phyloP scores from a whole-genome alignment of 257 asterid species.

The Solanum ossicruentum region DNA sequence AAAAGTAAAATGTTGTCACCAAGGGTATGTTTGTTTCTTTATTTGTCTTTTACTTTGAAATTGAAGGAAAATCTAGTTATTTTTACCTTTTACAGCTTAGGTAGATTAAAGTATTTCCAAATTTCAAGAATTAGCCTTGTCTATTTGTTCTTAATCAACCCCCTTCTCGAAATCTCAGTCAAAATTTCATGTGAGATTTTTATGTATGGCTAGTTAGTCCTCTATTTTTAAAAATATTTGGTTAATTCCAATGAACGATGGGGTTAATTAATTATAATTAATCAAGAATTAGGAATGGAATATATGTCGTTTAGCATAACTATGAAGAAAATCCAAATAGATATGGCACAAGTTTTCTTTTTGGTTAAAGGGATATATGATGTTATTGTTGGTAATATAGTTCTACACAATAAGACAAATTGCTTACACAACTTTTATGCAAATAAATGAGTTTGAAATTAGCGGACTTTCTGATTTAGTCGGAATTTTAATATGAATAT shows the following conservation, averaged over 20 bases:
- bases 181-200: constrained; percentile 2
- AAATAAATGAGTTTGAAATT: not conserved
- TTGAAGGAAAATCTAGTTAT: not conserved
- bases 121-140: constrained; percentile 14
- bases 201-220: not conserved
- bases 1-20: constrained; percentile 69
- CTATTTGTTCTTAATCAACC: not conserved
- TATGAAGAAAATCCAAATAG: not conserved
- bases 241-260: not conserved
- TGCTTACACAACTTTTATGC: not conserved
- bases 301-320: constrained; percentile 14
- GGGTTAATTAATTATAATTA: not conserved
- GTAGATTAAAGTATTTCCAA: not conserved
- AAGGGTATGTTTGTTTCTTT: constrained; percentile 51
- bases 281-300: constrained; percentile 34
- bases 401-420: not conserved
- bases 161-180: not conserved
- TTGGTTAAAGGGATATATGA: not conserved
- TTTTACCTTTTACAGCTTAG: not conserved
- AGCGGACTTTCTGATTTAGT: not conserved
- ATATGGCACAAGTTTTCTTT: not conserved
- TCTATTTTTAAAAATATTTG: not conserved
- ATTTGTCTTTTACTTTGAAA: constrained; percentile 35
- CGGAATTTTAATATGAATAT: too few species aligned
- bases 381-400: not conserved